Base-by-base conservation (phyloP, 2,329 filamentous ascomycete species). In the Fusarium sp. region DNA sequence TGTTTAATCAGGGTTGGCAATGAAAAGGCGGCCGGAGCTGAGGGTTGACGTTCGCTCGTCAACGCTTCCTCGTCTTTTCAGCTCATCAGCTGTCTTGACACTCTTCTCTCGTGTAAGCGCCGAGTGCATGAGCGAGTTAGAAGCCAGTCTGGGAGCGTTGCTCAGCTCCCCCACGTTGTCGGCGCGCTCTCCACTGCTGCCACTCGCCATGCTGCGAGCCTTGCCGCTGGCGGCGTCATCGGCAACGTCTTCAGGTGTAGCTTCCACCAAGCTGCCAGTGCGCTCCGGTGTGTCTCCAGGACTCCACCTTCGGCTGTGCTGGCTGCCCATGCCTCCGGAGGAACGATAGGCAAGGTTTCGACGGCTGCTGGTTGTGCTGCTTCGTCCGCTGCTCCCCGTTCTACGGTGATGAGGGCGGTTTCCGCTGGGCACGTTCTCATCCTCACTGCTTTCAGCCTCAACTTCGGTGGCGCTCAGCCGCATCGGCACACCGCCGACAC, bases 381-480 rank as follows among this genome's bases (percentile, higher is more conserved):
- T 93, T 69, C 91, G 86, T 21, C 91, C 91, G 74, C 91, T 94
- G 78, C 91, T 94, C 46, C 91, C 90, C 23, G 89, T 91, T 69
- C 92, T 85, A 67, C 89, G 88, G 80, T 94, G 91, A 69, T 89
- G 84, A 80, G 85, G 74, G 63, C 83, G 85, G 71, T 82, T 79
- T 72, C 78, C 77, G 52, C 79, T 77, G 34, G 81, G 79, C 18
- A 80, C 78, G 43, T 91, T 90, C 50, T 93, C 92, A 45, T 93
- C 91, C 54, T 93, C 92, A 77, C 90, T 93, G 74, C 94, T 93
- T 70, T 91, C 94, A 71, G 93, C 93, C 75, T 97, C 94, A 16
- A 98, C 93, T 79, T 99, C 96, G 52, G 93, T 97, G n/a, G 96
- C 95, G 78, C 93, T 97, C 67, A 99, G 85, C 44, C 96, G 90